Evolutionary conservation across 495 filamentous ascomycete species (phyloP), one percentile per base, ranked within the genome.

Genomic region (Penicillium taxi): DNA sequence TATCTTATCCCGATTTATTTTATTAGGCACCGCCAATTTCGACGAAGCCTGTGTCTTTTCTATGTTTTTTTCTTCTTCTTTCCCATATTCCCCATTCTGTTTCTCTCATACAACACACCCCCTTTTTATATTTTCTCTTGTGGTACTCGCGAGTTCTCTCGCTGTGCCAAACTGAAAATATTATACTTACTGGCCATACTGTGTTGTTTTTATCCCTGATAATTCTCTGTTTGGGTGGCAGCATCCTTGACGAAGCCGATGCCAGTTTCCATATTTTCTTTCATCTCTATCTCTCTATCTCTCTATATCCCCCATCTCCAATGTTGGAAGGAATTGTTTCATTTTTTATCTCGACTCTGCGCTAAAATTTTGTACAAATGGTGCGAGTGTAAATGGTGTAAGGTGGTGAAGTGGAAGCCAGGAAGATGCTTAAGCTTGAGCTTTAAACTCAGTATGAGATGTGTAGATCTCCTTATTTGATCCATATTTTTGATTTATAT

Each of bases 311-410:
- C 47, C 21, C 42, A 35, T 31, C 30, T 48, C 15, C 28, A 24
- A 34, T 11, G 32, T 12, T 25, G 32, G 32, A 24, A 15, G 15
- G 21, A 35, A 25, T 48, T 26, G 11, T 31, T 43, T 13, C 39
- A n/a, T 34, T 13, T 17, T 43, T 33, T 29, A 41, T 37, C 52
- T 36, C 35, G 28, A 39, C 27, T 48, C 29, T 37, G 34, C 29
- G 23, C 44, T 49, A 17, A 33, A 39, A 47, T 41, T 56, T 38
- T 66, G 59, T 64, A 66, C 60, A 66, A 50, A 55, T 56, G 55
- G 59, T 64, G 64, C 60, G 64, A 50, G 54, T 56, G 55, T 59
- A 14, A 23, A 21, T 18, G 5, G 16, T 35, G 42, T 25, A 17
- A 30, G 14, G 47, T 47, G 41, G 34, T 51, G 32, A 35, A 29